Percentiles rank a stretch among this genome's conserved stretches.
Evolutionary conservation across 176 grass and related monocot species (phyloP).

Genomic region (Urochloa ruziziensis): DNA sequence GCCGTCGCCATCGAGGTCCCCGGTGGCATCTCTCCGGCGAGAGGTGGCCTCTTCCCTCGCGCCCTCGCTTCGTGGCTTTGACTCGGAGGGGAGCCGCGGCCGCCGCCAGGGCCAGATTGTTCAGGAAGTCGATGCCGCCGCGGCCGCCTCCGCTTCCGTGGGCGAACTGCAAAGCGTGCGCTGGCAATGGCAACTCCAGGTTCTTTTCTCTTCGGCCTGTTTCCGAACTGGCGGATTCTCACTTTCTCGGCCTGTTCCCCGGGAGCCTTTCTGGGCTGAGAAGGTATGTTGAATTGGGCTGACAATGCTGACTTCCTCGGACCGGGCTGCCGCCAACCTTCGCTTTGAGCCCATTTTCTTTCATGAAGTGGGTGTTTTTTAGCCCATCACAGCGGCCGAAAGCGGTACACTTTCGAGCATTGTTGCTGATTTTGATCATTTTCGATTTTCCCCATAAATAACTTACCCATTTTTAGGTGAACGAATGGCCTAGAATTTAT

Average conservation of each 20-base stretch:
- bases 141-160: not conserved
- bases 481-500: not conserved
- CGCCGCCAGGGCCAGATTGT: not conserved
- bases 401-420: too few species aligned
- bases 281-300: not conserved
- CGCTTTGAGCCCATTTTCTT: not conserved
- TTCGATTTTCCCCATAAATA: too few species aligned
- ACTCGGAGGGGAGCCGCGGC: not conserved
- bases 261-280: not conserved
- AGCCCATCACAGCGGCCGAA: too few species aligned
- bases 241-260: too few species aligned
- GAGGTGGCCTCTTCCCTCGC: not conserved
- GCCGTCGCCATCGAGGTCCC: constrained; percentile 14
- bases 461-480: not conserved
- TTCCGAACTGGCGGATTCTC: not conserved
- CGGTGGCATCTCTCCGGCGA: constrained; percentile 38
- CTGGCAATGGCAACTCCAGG: not conserved
- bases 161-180: not conserved
- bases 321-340: not conserved
- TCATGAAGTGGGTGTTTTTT: too few species aligned
- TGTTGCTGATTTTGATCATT: too few species aligned
- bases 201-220: not conserved
- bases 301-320: too few species aligned
- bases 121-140: not conserved
- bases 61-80: not conserved